Base-by-base conservation (phyloP, 306 rosid genomes). In the Sesbania bispinosa region DNA sequence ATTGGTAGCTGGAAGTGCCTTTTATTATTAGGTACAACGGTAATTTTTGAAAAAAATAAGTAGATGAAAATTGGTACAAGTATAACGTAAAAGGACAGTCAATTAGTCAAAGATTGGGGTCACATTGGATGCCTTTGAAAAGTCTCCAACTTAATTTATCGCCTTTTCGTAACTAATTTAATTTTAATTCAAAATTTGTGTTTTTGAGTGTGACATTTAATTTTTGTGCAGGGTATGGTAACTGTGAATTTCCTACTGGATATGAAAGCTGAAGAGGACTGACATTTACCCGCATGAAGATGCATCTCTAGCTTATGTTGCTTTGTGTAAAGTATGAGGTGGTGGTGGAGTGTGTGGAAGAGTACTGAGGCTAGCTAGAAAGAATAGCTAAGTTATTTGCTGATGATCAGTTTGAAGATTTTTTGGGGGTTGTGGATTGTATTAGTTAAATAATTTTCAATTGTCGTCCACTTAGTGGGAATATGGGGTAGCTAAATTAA, bases 211-310 rank as follows among this genome's bases (percentile, higher is more conserved):
- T 15, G 4, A n/a, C n/a, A n/a, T n/a, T n/a, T n/a, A n/a, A 5
- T 62, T 21, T 42, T 27, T 1, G 36, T 82, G 86, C 93, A 95
- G 99, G 50, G 84, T 95, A 53, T 71, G 99, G 99, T 14, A 84
- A 5, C 13, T 95, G 99, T 71, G 97, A 91, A 42, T 79, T 82
- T 21, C 90, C 96, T 1, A 84, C 96, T 16, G 93, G 91, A 42
- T 85, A 82, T n/a, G n/a, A n/a, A n/a, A n/a, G n/a, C 21, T 71
- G 81, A 82, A n/a, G 79, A 18, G n/a, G 39, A n/a, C 16, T 35
- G 43, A 33, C 45, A 63, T 43, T 19, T 16, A 9, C 29, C 52
- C 7, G n/a, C 41, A n/a, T 13, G 19, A 10, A 19, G 21, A 35
- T 21, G 70, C 21, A 50, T 13, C 3, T 15, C 3, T 19, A 75